phyloP scores from a whole-genome alignment of 345 rosid species.

The Eucalyptus sp. region DNA sequence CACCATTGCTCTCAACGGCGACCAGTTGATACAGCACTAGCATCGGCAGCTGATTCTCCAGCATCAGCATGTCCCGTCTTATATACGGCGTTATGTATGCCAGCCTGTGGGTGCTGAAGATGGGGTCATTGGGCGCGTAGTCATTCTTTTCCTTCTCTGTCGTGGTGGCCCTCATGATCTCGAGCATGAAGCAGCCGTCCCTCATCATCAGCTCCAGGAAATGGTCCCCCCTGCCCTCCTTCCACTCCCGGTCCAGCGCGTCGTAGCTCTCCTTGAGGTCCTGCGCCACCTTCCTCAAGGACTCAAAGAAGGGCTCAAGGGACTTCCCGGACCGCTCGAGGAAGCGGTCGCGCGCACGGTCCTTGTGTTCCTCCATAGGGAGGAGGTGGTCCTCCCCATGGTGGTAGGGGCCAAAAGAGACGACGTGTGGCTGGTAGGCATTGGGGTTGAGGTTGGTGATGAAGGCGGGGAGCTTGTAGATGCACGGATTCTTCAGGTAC shows the following conservation, averaged over 20 bases:
- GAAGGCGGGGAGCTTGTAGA: slow-evolving; percentile 6
- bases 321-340: background rate
- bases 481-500: slow-evolving; percentile 7
- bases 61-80: slow-evolving; percentile 37
- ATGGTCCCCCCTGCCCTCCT: background rate
- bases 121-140: background rate
- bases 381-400: background rate
- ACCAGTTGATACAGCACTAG: slow-evolving; percentile 12
- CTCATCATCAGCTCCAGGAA: slow-evolving; percentile 32
- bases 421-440: slow-evolving; percentile 24
- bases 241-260: background rate
- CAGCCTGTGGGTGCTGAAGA: background rate
- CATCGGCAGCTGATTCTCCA: slow-evolving; percentile 46
- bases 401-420: slow-evolving; percentile 34
- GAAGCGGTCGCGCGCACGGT: background rate
- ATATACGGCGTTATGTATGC: slow-evolving; percentile 21
- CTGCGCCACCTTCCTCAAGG: background rate
- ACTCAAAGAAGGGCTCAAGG: background rate
- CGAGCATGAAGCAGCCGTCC: slow-evolving; percentile 50
- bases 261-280: background rate
- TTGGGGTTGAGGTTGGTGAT: slow-evolving; percentile 3
- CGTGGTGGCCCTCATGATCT: slow-evolving; percentile 7
- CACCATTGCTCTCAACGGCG: slow-evolving; percentile 1
- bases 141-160: background rate
- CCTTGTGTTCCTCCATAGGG: slow-evolving; percentile 2